A percentile compares a stretch with the other conserved stretches of the same genome.
Evolutionary conservation across 768 basidiomycete genomes (phyloP).

Genomic region (Pisolithus microcarpus): DNA sequence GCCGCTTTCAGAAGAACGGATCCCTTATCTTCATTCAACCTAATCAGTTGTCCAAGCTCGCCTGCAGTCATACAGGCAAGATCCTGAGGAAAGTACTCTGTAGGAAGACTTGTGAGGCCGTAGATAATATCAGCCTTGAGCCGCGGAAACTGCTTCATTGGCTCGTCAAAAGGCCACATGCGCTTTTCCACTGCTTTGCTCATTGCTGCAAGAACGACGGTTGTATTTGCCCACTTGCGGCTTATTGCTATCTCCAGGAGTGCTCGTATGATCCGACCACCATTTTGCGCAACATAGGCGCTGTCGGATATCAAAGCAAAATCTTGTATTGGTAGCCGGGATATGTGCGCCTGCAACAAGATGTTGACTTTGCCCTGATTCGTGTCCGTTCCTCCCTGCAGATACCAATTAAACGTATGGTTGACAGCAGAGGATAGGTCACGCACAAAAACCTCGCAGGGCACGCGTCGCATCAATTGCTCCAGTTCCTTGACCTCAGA

Average conservation of each 20-base stretch:
- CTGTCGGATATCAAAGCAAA: constrained; percentile 95
- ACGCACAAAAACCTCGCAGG: constrained; percentile 75
- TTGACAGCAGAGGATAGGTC: background rate
- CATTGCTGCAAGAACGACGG: constrained; percentile 75
- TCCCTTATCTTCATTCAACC: constrained; percentile 83
- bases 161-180: constrained; percentile 93
- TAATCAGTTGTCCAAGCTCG: constrained; percentile 72
- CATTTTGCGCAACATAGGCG: constrained; percentile 92
- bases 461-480: constrained; percentile 55
- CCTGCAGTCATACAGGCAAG: constrained; percentile 58
- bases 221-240: constrained; percentile 82
- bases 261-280: constrained; percentile 89
- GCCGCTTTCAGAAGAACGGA: constrained; percentile 71
- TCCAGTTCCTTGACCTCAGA: constrained; percentile 82
- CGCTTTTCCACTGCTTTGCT: constrained; percentile 91
- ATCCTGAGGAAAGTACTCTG: constrained; percentile 70
- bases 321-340: constrained; percentile 74
- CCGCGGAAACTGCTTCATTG: constrained; percentile 64
- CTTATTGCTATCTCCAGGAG: constrained; percentile 92
- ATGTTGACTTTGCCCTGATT: constrained; percentile 90
- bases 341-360: constrained; percentile 86
- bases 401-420: background rate
- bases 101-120: constrained; percentile 72
- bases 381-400: constrained; percentile 56
- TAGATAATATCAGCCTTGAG: constrained; percentile 74